Percentiles rank a stretch among this genome's conserved stretches.
Conservation (phyloP, 2,329 filamentous ascomycete species). For the Didymellaceae sp. region DNA sequence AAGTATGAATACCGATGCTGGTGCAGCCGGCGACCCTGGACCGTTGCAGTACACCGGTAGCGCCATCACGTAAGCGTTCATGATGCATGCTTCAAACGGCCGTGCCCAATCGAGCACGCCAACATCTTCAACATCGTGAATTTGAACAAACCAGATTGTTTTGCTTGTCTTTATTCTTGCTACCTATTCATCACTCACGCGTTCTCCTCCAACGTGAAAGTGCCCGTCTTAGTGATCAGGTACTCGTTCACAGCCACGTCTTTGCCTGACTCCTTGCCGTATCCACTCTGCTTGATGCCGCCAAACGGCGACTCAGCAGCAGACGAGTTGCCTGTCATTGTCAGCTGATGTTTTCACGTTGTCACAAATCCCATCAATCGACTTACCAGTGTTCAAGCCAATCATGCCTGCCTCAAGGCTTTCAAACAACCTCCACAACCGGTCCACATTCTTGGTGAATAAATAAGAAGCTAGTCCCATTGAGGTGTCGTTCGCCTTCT, state of each 20-base stretch:
- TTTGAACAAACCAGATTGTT: not conserved
- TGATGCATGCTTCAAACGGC: not conserved
- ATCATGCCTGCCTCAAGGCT: constrained; percentile 74
- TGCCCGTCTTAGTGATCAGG: constrained; percentile 69
- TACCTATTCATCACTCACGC: not conserved
- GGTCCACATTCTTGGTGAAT: constrained; percentile 72
- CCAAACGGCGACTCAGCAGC: constrained; percentile 72
- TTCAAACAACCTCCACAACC: constrained; percentile 70
- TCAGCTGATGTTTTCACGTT: constrained; percentile 9
- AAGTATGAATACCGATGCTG: not conserved
- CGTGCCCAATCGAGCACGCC: not conserved
- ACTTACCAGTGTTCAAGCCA: constrained; percentile 65
- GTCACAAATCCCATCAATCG: too few relatives aligned
- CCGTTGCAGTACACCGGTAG: constrained; percentile 2
- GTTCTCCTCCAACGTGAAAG: constrained; percentile 61
- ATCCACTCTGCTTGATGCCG: constrained; percentile 71
- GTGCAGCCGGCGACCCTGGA: constrained; percentile 4
- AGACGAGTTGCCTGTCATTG: constrained; percentile 61
- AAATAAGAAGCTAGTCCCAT: constrained; percentile 72
- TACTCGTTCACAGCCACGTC: constrained; percentile 70
- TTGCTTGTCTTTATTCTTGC: not conserved
- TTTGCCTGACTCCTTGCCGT: constrained; percentile 72
- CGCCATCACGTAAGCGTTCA: constrained; percentile 9
- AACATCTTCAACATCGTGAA: not conserved
- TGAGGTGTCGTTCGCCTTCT: constrained; percentile 64